Percentiles rank a stretch among this genome's conserved stretches.
phyloP scores from a whole-genome alignment of 768 basidiomycete species.

The Russula sp. region DNA sequence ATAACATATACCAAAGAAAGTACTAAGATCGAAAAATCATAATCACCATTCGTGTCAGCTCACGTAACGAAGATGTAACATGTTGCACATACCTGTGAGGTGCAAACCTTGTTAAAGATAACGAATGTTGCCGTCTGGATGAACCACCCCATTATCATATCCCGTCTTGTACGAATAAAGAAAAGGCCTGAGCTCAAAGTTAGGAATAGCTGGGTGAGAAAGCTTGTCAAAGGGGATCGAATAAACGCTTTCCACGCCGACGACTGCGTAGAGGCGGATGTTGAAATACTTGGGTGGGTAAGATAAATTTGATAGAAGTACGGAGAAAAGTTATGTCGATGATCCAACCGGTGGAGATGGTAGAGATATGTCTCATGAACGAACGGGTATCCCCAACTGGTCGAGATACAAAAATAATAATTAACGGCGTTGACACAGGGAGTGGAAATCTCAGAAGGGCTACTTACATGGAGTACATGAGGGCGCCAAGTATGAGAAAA shows the following conservation, averaged over 20 bases:
- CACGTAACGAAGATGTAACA: conserved; percentile 14
- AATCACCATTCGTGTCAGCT: neutral
- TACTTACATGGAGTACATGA: conserved; percentile 71
- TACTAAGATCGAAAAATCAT: conserved; percentile 47
- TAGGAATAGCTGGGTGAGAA: conserved; percentile 75
- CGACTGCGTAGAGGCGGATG: conserved; percentile 20
- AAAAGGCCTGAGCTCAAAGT: conserved; percentile 66
- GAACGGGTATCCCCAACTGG: conserved; percentile 93
- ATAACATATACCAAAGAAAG: conserved; percentile 92
- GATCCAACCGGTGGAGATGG: conserved; percentile 84
- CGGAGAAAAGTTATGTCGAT: conserved; percentile 96
- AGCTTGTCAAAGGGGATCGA: conserved; percentile 72
- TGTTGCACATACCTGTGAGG: conserved; percentile 65
- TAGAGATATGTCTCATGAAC: conserved; percentile 89
- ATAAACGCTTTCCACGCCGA: conserved; percentile 39
- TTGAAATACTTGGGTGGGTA: conserved; percentile 47
- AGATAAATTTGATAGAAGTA: conserved; percentile 96
- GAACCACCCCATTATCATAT: conserved; percentile 82
- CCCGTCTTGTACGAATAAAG: conserved; percentile 48
- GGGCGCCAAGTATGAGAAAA: conserved; percentile 51
- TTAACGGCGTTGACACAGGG: conserved; percentile 1
- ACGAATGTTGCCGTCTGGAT: conserved; percentile 88
- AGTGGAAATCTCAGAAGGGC: neutral
- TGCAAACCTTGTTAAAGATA: conserved; percentile 98
- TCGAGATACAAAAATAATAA: neutral